A percentile compares a stretch with the other conserved stretches of the same genome.
phyloP scores from a whole-genome alignment of 1,139 yeast genomes.

The Pichia terricola region DNA sequence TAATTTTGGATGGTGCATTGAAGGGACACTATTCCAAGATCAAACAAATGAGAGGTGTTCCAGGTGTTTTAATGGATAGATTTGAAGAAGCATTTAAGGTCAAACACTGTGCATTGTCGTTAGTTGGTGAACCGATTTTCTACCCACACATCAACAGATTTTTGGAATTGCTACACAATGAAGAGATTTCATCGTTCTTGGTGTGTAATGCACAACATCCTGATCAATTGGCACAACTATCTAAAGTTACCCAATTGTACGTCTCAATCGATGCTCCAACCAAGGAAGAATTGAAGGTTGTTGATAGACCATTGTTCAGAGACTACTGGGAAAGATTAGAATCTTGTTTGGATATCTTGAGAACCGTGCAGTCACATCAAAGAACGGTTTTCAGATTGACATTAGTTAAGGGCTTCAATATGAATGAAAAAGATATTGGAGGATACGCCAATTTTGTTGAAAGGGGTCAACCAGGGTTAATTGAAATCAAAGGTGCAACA shows the following conservation, averaged over 20 bases:
- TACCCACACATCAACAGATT: constrained; percentile 87
- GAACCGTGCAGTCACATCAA: constrained; percentile 66
- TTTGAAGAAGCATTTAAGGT: constrained; percentile 87
- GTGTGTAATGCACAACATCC: constrained; percentile 98
- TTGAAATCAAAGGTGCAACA: constrained; percentile 91
- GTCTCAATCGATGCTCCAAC: constrained; percentile 92
- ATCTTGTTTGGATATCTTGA: constrained; percentile 69
- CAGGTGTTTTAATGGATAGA: constrained; percentile 84
- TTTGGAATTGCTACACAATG: constrained; percentile 66
- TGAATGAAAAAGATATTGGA: constrained; percentile 49
- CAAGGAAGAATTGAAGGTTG: constrained; percentile 65
- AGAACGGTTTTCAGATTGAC: constrained; percentile 89
- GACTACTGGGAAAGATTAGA: constrained; percentile 90
- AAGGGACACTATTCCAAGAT: constrained; percentile 86
- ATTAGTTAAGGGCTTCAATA: constrained; percentile 84
- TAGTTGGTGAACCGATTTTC: constrained; percentile 92
- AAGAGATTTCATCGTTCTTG: constrained; percentile 73
- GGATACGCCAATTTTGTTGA: constrained; percentile 89
- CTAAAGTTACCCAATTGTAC: constrained; percentile 79
- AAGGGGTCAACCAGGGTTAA: constrained; percentile 75
- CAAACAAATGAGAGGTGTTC: constrained; percentile 92
- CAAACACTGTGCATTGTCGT: constrained; percentile 81
- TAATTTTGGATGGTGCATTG: constrained; percentile 73
- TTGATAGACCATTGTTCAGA: constrained; percentile 80
- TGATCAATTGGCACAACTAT: constrained; percentile 56